Evolutionary conservation across 225 moss, liverwort and hornwort species (phyloP).

Genomic region (Marchantia polymorpha): DNA sequence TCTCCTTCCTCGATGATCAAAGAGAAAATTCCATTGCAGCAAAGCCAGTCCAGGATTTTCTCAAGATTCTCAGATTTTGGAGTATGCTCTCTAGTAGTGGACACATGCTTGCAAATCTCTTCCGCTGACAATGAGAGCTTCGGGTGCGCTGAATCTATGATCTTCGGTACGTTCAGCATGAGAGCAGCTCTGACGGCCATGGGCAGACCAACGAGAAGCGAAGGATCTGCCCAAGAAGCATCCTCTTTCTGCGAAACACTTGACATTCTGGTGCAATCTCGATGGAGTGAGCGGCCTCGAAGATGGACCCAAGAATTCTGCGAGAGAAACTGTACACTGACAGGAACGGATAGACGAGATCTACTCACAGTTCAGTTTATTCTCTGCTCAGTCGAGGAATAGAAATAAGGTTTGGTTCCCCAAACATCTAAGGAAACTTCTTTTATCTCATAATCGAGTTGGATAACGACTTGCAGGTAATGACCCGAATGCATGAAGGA

Average conservation of each 20-base stretch:
- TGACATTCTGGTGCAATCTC: too few species aligned
- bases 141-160: conserved; percentile 28
- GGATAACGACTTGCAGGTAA: too few species aligned
- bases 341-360: too few species aligned
- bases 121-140: conserved; percentile 24
- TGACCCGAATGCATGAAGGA: too few species aligned
- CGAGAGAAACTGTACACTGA: too few species aligned
- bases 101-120: conserved; percentile 30
- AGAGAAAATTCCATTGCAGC: conserved; percentile 18
- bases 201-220: conserved; percentile 13
- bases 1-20: neutral
- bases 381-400: too few species aligned
- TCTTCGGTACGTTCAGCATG: conserved; percentile 34
- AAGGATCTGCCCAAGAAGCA: neutral
- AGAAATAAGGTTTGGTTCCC: too few species aligned
- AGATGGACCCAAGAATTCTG: too few species aligned
- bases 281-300: too few species aligned
- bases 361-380: too few species aligned
- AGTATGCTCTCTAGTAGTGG: neutral
- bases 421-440: too few species aligned
- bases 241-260: conserved; percentile 1
- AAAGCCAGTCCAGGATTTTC: conserved; percentile 29
- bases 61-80: conserved; percentile 18
- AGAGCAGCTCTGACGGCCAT: conserved; percentile 32
- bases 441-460: too few species aligned